Evolutionary conservation across 495 filamentous ascomycete species (phyloP).

Genomic region (Trichoderma gamsii): DNA sequence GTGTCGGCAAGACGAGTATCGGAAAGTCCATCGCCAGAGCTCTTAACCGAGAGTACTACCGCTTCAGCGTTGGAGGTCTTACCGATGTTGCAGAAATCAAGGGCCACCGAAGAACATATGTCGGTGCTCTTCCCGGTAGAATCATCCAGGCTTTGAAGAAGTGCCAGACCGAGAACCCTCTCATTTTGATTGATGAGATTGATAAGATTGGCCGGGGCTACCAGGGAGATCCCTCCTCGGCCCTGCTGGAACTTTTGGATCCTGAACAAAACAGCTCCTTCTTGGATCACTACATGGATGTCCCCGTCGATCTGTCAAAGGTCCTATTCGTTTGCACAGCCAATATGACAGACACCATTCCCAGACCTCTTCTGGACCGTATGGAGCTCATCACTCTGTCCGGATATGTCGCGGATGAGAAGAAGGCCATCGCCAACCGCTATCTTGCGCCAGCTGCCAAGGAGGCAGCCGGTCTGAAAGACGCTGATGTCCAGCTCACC

Average conservation of each 20-base stretch:
- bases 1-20: slow-evolving; percentile 96
- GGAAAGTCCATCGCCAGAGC: slow-evolving; percentile 96
- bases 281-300: slow-evolving; percentile 98
- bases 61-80: slow-evolving; percentile 94
- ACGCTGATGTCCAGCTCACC: slow-evolving; percentile 77
- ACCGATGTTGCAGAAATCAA: slow-evolving; percentile 99
- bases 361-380: slow-evolving; percentile 85
- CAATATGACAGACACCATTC: slow-evolving; percentile 98
- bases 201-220: slow-evolving; percentile 97
- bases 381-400: slow-evolving; percentile 98
- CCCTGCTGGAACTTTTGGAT: slow-evolving; percentile 88
- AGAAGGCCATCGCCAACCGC: slow-evolving; percentile 94
- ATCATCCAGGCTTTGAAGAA: slow-evolving; percentile 99
- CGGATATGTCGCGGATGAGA: slow-evolving; percentile 96
- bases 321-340: slow-evolving; percentile 99
- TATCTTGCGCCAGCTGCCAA: slow-evolving; percentile 90
- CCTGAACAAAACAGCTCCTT: slow-evolving; percentile 98
- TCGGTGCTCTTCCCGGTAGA: slow-evolving; percentile 89
- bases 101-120: slow-evolving; percentile 93
- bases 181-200: slow-evolving; percentile 94
- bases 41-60: slow-evolving; percentile 90
- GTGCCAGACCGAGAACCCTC: slow-evolving; percentile 95
- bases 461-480: slow-evolving; percentile 83
- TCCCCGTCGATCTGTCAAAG: slow-evolving; percentile 95
- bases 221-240: slow-evolving; percentile 93